Evolutionary conservation across 106 monocot genomes (phyloP), one percentile per base, ranked within the genome.

Genomic region (Dioscorea dumetorum): DNA sequence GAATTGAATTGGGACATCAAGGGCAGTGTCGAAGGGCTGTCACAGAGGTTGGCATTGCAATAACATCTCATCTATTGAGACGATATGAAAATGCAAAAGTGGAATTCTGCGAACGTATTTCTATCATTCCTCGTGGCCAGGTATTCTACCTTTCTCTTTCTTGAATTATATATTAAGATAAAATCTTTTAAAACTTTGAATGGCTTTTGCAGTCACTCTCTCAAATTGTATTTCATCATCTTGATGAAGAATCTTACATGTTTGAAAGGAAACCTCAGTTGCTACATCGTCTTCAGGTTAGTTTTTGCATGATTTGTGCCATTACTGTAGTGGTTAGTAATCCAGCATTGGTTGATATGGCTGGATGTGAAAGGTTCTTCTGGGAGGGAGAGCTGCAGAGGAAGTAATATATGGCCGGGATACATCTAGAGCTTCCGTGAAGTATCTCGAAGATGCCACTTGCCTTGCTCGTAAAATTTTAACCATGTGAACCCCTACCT

Each of bases 391-490:
- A 69, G 91, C 85, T 70, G 87, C 87, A 60, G 91, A 92, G 79
- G 88, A 92, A 66, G 85, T 88, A 65, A 80, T 88, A 60, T 88
- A 78, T 81, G 88, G 88, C 15, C 85, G 76, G 20, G 85, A 88
- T 58, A 92, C 91, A 33, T 92, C 91, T 48, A 87, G 83, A 69
- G 85, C 88, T 61, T 92, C 91, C 22, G 67, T 92, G 56, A 74
- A 76, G 51, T 92, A 92, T 71, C 88, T 92, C 49, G 80, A 80
- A 61, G 88, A 92, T 79, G 91, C 91, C 23, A 88, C 87, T 16
- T 92, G 88, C 78, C 88, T 92, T 74, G 88, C 88, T 78, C 86
- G 88, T 50, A 92, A 92, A 76, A 88, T 92, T 31, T 57, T 85
- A 62, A 62, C 72, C 64, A 85, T 92, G 91, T 92, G 83, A 57